Percentiles rank a stretch among this genome's conserved stretches.
phyloP scores from a whole-genome alignment of 495 filamentous ascomycete genomes.

The Talaromyces liani region DNA sequence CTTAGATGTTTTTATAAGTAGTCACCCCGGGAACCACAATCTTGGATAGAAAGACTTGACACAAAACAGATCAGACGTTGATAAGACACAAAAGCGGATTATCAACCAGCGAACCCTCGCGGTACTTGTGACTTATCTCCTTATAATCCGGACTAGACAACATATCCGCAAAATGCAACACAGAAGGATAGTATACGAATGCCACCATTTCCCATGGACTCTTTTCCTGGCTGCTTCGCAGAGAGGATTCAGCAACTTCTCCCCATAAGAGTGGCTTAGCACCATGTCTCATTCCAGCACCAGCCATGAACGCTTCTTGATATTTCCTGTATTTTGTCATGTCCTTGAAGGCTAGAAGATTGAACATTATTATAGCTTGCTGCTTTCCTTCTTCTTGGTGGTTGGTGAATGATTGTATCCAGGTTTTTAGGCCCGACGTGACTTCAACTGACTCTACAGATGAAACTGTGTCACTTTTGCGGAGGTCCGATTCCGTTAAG shows the following conservation, averaged over 20 bases:
- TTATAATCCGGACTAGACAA: constrained; percentile 1
- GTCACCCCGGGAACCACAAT: not conserved
- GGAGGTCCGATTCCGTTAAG: not conserved
- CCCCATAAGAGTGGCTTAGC: constrained; percentile 1
- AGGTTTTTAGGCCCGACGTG: not conserved
- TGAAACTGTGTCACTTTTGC: not conserved
- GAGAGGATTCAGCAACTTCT: not conserved
- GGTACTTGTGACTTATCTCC: constrained; percentile 7
- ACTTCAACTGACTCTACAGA: not conserved
- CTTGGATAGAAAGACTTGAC: not conserved
- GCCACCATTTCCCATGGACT: constrained; percentile 1
- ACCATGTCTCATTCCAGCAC: constrained; percentile 4
- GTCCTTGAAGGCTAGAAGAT: constrained; percentile 7
- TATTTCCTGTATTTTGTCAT: constrained; percentile 2
- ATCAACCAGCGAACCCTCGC: constrained; percentile 5
- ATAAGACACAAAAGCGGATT: constrained; percentile 5
- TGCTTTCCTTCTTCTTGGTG: not conserved
- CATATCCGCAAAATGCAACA: constrained; percentile 9
- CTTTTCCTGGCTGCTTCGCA: not conserved
- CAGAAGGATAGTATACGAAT: constrained; percentile 7
- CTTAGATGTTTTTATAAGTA: not conserved
- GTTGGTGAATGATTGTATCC: not conserved
- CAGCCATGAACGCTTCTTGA: constrained; percentile 2
- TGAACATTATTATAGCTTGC: constrained; percentile 7
- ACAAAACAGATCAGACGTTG: not conserved